Base-by-base conservation (phyloP, 2,329 filamentous ascomycete genomes). In the Xylaria sp. region DNA sequence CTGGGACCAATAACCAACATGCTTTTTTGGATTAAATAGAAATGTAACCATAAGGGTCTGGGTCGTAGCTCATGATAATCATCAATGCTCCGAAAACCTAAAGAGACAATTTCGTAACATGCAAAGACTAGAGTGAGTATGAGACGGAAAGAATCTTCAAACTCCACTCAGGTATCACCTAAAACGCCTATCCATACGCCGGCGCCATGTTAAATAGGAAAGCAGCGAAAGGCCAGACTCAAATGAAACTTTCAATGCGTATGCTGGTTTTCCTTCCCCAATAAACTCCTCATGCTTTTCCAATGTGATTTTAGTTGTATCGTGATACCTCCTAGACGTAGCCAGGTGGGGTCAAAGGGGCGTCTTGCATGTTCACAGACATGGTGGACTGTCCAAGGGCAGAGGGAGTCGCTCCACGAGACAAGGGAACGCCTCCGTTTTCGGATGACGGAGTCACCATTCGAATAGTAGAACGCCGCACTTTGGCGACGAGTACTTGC, bases 401-500 rank as follows among this genome's bases (percentile, higher is more conserved):
- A 9, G 73, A 75, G 1, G 76, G 76, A 15, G 75, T 78, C 20
- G 73, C 68, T 13, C 74, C 76, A 23, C 76, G 68, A 4, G 78
- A 73, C 2, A 81, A 65, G 23, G 80, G 79, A 28, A 76, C 83
- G 53, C 84, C 84, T 65, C 86, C 86, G 13, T 81, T 81, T 12
- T 89, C 87, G 64, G 85, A 87, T 10, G 82, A 83, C 6, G 84
- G 84, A 41, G 84, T 84, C 55, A 81, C 74, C 73, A 82, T 76
- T 53, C 82, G 77, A 43, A 72, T 75, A 45, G 73, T 75, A 39
- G 74, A 73, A 52, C 78, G 78, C 56, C 80, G 78, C 63, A 85
- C 79, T 75, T 82, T 78, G 73, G 91, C 91, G 50, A 97, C 88
- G 68, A 98, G 87, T 41, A 99, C 96, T 80, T 98, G 95, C 7